Conservation (phyloP, 352 stramenopile species). For the Globisporangium nunn region DNA sequence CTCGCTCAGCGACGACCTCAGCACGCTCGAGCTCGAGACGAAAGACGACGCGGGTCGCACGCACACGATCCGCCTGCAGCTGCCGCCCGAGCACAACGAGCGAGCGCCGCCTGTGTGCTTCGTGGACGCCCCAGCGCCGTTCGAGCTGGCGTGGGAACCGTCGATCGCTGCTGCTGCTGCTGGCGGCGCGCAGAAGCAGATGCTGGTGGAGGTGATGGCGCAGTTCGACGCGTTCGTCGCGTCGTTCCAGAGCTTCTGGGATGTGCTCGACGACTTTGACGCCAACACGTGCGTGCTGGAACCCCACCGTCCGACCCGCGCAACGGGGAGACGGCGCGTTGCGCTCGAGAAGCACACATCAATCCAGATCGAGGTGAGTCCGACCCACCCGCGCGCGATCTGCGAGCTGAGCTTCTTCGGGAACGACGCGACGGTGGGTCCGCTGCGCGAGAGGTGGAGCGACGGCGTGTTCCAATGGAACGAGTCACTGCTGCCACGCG, state of each 20-base stretch:
- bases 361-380: slow-evolving; percentile 64
- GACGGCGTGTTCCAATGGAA: slow-evolving; percentile 54
- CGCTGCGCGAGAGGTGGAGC: slow-evolving; percentile 53
- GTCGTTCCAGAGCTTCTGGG: slow-evolving; percentile 74
- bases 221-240: slow-evolving; percentile 54
- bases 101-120: slow-evolving; percentile 21
- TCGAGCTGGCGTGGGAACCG: slow-evolving; percentile 19
- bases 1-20: slow-evolving; percentile 53
- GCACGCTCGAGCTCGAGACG: slow-evolving; percentile 41
- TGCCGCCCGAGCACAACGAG: slow-evolving; percentile 35
- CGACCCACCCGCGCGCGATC: slow-evolving; percentile 27
- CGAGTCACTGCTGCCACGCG: slow-evolving; percentile 32
- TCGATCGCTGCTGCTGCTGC: not conserved
- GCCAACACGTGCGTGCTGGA: slow-evolving; percentile 68
- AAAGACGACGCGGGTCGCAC: slow-evolving; percentile 28
- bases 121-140: slow-evolving; percentile 49
- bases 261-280: slow-evolving; percentile 71
- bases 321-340: slow-evolving; percentile 50
- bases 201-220: slow-evolving; percentile 18
- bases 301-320: slow-evolving; percentile 55
- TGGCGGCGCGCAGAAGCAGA: not conserved
- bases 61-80: slow-evolving; percentile 34
- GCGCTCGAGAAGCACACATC: slow-evolving; percentile 64
- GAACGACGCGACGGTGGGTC: slow-evolving; percentile 42
- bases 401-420: slow-evolving; percentile 76